Conservation (phyloP, 23 red algal species). For the Pyropia yezoensis region DNA sequence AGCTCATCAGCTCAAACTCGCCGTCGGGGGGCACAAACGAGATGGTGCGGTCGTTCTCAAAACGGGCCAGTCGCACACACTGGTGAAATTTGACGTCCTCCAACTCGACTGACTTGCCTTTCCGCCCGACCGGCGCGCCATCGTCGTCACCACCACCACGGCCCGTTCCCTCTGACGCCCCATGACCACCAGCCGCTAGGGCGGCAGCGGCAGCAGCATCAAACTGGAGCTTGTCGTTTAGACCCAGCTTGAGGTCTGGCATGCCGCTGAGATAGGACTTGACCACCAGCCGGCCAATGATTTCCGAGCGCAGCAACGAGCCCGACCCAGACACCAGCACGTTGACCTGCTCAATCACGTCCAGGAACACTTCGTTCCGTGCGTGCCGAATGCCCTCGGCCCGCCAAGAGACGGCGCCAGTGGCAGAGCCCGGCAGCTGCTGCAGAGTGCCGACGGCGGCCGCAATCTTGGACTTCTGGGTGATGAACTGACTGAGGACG, state of each 20-base stretch:
- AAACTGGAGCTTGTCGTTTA: slow-evolving; percentile 97
- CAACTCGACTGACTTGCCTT: slow-evolving; percentile 78
- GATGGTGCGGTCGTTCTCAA: slow-evolving; percentile 90
- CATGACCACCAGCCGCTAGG: not conserved
- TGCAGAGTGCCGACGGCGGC: slow-evolving; percentile 14
- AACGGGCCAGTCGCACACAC: slow-evolving; percentile 83
- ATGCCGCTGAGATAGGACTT: slow-evolving; percentile 95
- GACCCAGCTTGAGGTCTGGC: slow-evolving; percentile 91
- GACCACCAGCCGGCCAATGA: slow-evolving; percentile 80
- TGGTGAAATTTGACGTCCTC: slow-evolving; percentile 99
- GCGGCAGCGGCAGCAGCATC: slow-evolving; percentile 32
- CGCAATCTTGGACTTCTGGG: slow-evolving; percentile 64
- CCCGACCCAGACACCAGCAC: slow-evolving; percentile 76
- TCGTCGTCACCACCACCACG: slow-evolving; percentile 1
- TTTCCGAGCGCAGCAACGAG: slow-evolving; percentile 71
- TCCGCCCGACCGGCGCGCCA: not conserved
- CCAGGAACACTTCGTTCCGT: slow-evolving; percentile 96
- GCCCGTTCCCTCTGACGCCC: not conserved
- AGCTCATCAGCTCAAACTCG: slow-evolving; percentile 97
- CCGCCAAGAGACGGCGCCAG: slow-evolving; percentile 90
- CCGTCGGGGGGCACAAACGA: slow-evolving; percentile 98
- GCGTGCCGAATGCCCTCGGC: slow-evolving; percentile 86
- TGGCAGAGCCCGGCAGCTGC: slow-evolving; percentile 65
- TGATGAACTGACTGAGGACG: slow-evolving; percentile 84
- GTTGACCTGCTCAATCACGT: slow-evolving; percentile 98